These are phyloP conservation scores for Fusarium anguioides DNA, from an alignment of 2,329 filamentous ascomycete species.

Conservation along the genomic window DNA sequence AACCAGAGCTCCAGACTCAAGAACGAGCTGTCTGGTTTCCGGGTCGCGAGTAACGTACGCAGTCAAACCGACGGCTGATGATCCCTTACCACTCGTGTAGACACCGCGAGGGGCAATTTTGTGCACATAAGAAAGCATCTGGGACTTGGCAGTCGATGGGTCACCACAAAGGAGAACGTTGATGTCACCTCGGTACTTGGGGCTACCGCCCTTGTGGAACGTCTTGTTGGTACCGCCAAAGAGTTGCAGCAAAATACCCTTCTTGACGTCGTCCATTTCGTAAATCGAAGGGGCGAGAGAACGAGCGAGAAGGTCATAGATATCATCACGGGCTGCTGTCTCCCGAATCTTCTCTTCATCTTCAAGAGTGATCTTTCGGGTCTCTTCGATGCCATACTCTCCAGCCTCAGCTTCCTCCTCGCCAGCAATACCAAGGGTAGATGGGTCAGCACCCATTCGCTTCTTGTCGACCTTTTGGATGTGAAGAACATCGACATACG, in stretches of 20 bases:
- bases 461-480: constrained; percentile 97
- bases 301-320: constrained; percentile 91
- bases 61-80: constrained; percentile 83
- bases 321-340: constrained; percentile 82
- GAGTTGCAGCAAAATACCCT: constrained; percentile 94
- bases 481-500: constrained; percentile 94
- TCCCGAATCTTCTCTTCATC: constrained; percentile 90
- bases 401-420: constrained; percentile 72
- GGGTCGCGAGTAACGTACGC: constrained; percentile 85
- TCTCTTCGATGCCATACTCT: constrained; percentile 83
- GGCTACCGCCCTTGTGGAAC: constrained; percentile 95
- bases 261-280: constrained; percentile 99
- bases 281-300: constrained; percentile 95
- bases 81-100: constrained; percentile 84
- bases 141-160: constrained; percentile 95
- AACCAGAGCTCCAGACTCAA: constrained; percentile 83
- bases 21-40: constrained; percentile 81
- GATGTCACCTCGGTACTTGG: constrained; percentile 96
- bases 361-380: constrained; percentile 83
- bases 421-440: constrained; percentile 85
- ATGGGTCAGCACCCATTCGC: constrained; percentile 89
- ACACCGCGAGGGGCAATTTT: constrained; percentile 93
- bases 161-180: constrained; percentile 97
- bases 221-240: constrained; percentile 99
- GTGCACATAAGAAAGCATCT: constrained; percentile 93